phyloP scores from a whole-genome alignment of 2,329 filamentous ascomycete species.

The Sporothrix protearum region DNA sequence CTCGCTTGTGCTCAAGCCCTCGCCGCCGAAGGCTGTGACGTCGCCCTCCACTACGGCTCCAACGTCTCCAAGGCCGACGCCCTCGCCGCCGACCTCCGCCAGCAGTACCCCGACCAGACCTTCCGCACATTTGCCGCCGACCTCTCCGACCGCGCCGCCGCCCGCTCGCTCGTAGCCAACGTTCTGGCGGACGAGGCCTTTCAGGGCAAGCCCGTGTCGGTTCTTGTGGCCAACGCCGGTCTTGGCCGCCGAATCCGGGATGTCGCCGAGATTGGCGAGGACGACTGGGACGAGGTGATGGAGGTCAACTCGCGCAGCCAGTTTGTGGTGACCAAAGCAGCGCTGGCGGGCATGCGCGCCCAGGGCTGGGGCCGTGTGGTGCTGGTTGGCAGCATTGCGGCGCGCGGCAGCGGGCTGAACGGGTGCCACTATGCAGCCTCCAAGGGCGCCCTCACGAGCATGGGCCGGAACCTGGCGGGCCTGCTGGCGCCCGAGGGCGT shows the following conservation, averaged over 20 bases:
- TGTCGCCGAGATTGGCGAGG: conserved; percentile 57
- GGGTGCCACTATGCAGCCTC: conserved; percentile 21
- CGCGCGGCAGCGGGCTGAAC: conserved; percentile 20
- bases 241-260: conserved; percentile 58
- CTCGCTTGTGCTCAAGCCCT: conserved; percentile 36
- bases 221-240: conserved; percentile 64
- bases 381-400: conserved; percentile 21
- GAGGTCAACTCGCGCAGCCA: conserved; percentile 60
- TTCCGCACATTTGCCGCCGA: conserved; percentile 48
- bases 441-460: conserved; percentile 20
- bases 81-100: conserved; percentile 32
- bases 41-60: conserved; percentile 36
- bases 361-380: conserved; percentile 54
- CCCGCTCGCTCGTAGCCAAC: conserved; percentile 27
- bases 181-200: conserved; percentile 41
- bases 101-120: conserved; percentile 21
- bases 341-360: conserved; percentile 57
- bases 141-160: conserved; percentile 53
- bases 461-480: conserved; percentile 22
- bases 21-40: conserved; percentile 36
- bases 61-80: conserved; percentile 33
- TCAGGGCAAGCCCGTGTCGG: conserved; percentile 51
- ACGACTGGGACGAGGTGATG: conserved; percentile 62
- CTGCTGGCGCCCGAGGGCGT: conserved; percentile 21
- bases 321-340: conserved; percentile 59